phyloP scores from a whole-genome alignment of 306 rosid species.

The Urtica urens region DNA sequence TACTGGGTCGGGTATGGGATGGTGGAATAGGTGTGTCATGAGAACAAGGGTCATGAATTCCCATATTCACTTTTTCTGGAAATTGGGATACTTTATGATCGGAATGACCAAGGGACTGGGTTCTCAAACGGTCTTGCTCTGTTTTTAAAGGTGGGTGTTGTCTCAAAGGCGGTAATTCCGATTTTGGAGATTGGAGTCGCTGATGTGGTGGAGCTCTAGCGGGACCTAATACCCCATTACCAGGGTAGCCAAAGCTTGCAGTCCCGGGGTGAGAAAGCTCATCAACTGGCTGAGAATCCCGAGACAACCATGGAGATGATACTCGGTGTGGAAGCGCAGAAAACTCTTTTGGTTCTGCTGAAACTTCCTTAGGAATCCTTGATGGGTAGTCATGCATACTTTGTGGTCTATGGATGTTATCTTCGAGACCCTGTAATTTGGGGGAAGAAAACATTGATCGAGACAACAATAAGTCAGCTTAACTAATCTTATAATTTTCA shows the following conservation, averaged over 20 bases:
- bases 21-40: conserved; percentile 29
- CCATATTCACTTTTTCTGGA: conserved; percentile 19
- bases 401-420: conserved; percentile 27
- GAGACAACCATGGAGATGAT: conserved; percentile 46
- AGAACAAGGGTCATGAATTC: conserved; percentile 22
- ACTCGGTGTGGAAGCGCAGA: conserved; percentile 33
- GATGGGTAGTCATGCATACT: conserved; percentile 22
- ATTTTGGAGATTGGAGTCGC: conserved; percentile 28
- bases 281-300: conserved; percentile 33
- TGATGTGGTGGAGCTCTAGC: conserved; percentile 34
- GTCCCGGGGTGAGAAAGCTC: conserved; percentile 22
- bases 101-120: conserved; percentile 18
- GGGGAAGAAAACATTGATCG: not conserved
- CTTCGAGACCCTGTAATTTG: conserved; percentile 52
- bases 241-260: conserved; percentile 25
- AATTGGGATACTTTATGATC: conserved; percentile 31
- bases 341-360: conserved; percentile 39
- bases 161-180: conserved; percentile 39
- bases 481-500: too few species aligned
- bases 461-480: too few species aligned
- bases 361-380: conserved; percentile 33
- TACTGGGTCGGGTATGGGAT: conserved; percentile 24
- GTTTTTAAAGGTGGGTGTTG: conserved; percentile 34
- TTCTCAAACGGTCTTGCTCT: conserved; percentile 25
- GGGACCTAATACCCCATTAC: conserved; percentile 31